These are phyloP conservation scores for Chaetomium globosum DNA, from an alignment of 2,329 filamentous ascomycete species.

Conservation along the genomic window DNA sequence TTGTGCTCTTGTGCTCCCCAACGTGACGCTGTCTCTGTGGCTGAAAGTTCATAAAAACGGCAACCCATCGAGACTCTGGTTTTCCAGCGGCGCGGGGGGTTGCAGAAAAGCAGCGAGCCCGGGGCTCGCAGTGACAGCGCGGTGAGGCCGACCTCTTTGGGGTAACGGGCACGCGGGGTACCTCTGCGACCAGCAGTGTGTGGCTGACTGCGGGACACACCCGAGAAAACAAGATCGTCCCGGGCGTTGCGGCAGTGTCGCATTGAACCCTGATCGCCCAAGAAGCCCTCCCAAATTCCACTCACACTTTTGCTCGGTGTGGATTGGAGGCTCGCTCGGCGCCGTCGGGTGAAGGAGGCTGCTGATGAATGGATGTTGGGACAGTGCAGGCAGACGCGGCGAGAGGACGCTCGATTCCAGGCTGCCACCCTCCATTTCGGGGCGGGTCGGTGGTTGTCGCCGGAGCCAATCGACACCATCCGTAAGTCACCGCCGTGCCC, in stretches of 20 bases:
- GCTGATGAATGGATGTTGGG: neutral
- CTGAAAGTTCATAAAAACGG: neutral
- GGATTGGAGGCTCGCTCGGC: neutral
- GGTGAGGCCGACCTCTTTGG: neutral
- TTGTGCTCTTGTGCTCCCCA: neutral
- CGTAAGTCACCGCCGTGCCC: neutral
- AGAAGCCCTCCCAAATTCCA: neutral
- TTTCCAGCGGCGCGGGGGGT: neutral
- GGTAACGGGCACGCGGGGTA: neutral
- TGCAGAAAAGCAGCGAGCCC: neutral
- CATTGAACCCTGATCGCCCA: neutral
- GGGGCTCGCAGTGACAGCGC: neutral
- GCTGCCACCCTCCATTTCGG: constrained; percentile 1
- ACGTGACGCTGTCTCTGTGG: constrained; percentile 8
- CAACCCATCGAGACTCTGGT: neutral
- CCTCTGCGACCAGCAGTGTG: neutral
- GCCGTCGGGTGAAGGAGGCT: neutral
- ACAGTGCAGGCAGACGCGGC: too few species aligned
- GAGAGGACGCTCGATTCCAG: neutral
- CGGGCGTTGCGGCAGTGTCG: neutral
- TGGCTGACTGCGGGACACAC: neutral
- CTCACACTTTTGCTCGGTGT: neutral
- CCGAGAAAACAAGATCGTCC: neutral
- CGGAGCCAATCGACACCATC: constrained; percentile 2
- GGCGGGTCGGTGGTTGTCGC: neutral